phyloP scores from a whole-genome alignment of 495 filamentous ascomycete genomes.

The Neurospora sp. region DNA sequence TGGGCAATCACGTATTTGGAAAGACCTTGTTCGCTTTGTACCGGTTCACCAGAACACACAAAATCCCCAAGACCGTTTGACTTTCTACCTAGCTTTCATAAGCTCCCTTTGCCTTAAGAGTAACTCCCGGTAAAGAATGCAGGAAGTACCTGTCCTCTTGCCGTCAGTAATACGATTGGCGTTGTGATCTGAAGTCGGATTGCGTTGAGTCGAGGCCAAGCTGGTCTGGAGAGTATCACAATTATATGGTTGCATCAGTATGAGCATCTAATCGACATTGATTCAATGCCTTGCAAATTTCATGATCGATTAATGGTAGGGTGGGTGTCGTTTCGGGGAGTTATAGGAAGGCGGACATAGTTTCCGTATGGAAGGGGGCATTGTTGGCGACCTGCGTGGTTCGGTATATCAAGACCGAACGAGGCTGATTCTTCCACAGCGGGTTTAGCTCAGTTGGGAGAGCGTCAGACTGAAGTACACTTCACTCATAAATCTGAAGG shows the following conservation, averaged over 20 bases:
- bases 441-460: neutral
- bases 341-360: neutral
- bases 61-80: neutral
- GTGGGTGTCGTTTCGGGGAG: neutral
- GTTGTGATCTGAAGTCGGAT: neutral
- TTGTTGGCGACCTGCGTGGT: accelerated
- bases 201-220: neutral
- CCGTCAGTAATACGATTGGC: neutral
- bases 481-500: neutral
- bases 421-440: accelerated
- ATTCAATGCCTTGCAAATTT: neutral
- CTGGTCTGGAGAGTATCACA: neutral
- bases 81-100: neutral
- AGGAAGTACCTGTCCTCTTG: neutral
- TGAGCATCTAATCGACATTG: neutral
- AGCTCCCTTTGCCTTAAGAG: neutral
- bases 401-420: neutral
- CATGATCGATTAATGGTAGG: neutral
- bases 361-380: neutral
- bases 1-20: neutral
- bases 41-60: neutral
- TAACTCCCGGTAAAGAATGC: neutral
- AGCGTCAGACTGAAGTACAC: neutral
- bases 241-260: neutral
- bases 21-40: neutral